Conservation (phyloP, 2,329 filamentous ascomycete genomes). For the Monosporascus ibericus region DNA sequence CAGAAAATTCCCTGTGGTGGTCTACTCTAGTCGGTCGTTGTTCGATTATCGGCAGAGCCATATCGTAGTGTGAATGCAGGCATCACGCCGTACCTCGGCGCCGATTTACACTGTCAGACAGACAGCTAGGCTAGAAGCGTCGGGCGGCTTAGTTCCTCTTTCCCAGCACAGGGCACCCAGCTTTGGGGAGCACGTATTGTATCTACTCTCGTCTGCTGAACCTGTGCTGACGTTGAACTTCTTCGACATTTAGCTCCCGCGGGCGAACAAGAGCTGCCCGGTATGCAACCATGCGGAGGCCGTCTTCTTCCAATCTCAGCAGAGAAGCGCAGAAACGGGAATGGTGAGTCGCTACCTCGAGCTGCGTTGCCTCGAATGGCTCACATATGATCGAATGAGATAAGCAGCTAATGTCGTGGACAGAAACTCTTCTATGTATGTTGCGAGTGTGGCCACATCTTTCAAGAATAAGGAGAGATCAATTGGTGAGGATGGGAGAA, state of each 20-base stretch:
- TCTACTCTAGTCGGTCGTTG: too few species aligned
- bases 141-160: slow-evolving; percentile 1
- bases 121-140: slow-evolving; percentile 5
- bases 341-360: slow-evolving; percentile 63
- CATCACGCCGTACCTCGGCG: neutral
- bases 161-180: slow-evolving; percentile 12
- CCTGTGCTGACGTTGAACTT: slow-evolving; percentile 32
- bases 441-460: slow-evolving; percentile 88
- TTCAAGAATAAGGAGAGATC: slow-evolving; percentile 39
- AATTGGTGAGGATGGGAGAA: too few species aligned
- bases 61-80: neutral
- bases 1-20: too few species aligned
- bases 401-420: neutral
- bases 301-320: slow-evolving; percentile 98
- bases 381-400: neutral
- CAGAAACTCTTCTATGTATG: slow-evolving; percentile 94
- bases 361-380: neutral
- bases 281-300: slow-evolving; percentile 81
- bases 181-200: slow-evolving; percentile 18
- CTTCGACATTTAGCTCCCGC: slow-evolving; percentile 67
- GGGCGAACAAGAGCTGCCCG: slow-evolving; percentile 80
- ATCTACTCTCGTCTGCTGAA: slow-evolving; percentile 19
- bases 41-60: neutral
- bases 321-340: slow-evolving; percentile 92
- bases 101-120: slow-evolving; percentile 3